Evolutionary conservation across 179 eudicot species (phyloP).

Genomic region (Spergularia azorica): DNA sequence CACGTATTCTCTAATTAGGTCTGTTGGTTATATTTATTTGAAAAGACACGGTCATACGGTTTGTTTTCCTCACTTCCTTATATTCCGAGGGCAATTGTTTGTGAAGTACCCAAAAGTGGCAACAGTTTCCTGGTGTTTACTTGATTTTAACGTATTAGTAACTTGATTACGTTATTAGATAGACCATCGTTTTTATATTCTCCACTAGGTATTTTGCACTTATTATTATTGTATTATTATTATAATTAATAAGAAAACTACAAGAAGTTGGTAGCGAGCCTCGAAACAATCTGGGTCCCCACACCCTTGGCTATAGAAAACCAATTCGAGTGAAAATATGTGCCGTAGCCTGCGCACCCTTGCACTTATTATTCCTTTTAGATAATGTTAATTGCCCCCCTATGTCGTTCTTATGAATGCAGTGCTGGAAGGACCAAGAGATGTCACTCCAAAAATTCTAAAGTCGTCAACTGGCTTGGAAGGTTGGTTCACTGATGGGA

Average conservation of each 20-base stretch:
- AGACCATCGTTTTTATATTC: not conserved
- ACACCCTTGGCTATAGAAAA: no score
- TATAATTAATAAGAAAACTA: no score
- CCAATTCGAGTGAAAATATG: no score
- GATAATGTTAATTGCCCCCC: no score
- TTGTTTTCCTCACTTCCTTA: not conserved
- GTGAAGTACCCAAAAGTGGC: not conserved
- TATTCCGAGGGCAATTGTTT: not conserved
- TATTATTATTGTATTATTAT: not conserved
- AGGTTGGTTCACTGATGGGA: conserved; percentile 43
- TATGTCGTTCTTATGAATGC: conserved; percentile 19
- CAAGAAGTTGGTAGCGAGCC: no score
- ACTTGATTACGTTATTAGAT: no score
- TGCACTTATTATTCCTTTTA: no score
- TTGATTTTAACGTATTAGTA: no score
- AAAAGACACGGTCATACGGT: not conserved
- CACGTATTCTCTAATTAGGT: not conserved
- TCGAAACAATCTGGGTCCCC: no score
- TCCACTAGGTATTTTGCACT: not conserved
- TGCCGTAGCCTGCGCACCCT: no score
- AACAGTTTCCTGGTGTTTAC: not conserved
- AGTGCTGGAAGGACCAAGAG: conserved; percentile 87
- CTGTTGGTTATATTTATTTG: not conserved
- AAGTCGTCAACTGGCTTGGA: conserved; percentile 88
- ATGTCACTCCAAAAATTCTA: conserved; percentile 71